These are phyloP conservation scores for Astragalus membranaceus DNA, from an alignment of 306 rosid genomes.

Conservation along the genomic window DNA sequence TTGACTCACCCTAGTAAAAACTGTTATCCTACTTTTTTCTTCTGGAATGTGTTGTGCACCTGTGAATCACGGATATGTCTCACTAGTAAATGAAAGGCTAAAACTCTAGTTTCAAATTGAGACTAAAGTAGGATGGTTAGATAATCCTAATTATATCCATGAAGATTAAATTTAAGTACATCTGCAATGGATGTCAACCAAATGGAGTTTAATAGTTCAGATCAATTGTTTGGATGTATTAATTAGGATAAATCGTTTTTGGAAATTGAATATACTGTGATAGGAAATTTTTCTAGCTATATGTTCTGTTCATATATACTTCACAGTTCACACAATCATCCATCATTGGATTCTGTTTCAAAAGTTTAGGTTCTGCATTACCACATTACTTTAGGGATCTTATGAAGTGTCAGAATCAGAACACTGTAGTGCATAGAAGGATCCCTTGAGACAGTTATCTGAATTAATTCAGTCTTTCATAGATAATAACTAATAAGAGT, in stretches of 20 bases:
- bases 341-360: not conserved
- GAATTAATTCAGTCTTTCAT: not conserved
- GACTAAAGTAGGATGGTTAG: not conserved
- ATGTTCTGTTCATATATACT: not conserved
- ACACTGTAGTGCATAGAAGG: not conserved
- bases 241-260: not conserved
- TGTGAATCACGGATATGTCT: no score
- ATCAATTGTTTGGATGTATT: not conserved
- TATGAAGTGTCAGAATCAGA: not conserved
- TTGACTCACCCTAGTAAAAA: no score
- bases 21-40: no score
- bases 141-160: not conserved
- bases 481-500: not conserved
- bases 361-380: not conserved
- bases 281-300: not conserved
- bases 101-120: not conserved
- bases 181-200: not conserved
- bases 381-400: not conserved
- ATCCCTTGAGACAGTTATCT: not conserved
- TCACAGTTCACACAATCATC: not conserved
- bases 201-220: not conserved
- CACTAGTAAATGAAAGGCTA: not conserved
- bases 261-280: not conserved
- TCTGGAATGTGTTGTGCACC: no score
- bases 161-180: not conserved